Evolutionary conservation across 2,329 filamentous ascomycete genomes (phyloP).

Genomic region (Colletotrichum incanum): DNA sequence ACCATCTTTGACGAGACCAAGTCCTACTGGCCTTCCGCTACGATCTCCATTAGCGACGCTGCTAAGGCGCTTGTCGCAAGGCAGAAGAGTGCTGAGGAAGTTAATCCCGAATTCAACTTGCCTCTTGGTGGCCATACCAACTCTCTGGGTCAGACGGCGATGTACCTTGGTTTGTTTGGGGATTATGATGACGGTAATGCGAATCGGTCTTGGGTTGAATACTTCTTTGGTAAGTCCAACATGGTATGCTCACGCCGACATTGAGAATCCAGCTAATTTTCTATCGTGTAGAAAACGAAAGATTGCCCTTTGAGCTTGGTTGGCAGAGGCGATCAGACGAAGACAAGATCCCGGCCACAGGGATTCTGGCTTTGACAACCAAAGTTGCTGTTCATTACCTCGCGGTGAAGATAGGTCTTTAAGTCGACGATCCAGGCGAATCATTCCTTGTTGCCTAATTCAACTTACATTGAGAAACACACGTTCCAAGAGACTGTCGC

Average conservation of each 20-base stretch:
- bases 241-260: neutral
- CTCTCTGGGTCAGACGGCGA: constrained; percentile 42
- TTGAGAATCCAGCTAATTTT: neutral
- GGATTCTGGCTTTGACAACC: constrained; percentile 21
- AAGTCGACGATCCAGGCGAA: neutral
- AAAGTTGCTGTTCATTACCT: constrained; percentile 29
- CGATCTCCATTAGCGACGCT: constrained; percentile 38
- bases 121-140: constrained; percentile 27
- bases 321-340: constrained; percentile 31
- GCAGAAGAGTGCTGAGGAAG: constrained; percentile 41
- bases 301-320: constrained; percentile 12
- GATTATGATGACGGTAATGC: constrained; percentile 43
- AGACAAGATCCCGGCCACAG: constrained; percentile 28
- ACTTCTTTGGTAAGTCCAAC: constrained; percentile 34
- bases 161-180: constrained; percentile 43
- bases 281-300: constrained; percentile 11
- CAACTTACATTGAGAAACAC: neutral
- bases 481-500: neutral
- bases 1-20: constrained; percentile 46
- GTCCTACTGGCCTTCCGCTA: constrained; percentile 20
- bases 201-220: constrained; percentile 39
- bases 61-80: constrained; percentile 48
- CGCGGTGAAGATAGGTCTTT: constrained; percentile 9
- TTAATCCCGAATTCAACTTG: constrained; percentile 47
- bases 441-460: too few relatives aligned